Percentiles rank a stretch among this genome's conserved stretches.
Evolutionary conservation across 1,284 basidiomycete genomes (phyloP).

Genomic region (Apiotrichum mycotoxinovorans): DNA sequence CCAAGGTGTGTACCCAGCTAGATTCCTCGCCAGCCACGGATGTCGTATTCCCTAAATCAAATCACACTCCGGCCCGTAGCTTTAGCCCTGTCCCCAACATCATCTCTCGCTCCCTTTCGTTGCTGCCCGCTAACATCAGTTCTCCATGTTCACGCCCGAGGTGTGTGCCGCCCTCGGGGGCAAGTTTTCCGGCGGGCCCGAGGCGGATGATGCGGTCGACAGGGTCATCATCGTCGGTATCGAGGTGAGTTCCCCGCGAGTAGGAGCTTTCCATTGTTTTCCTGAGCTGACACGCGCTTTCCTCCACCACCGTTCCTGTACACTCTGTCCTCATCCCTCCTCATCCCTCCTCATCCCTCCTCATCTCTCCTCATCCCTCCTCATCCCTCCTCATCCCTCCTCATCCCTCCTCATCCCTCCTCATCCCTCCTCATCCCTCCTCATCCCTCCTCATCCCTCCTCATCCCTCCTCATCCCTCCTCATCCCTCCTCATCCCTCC

Average conservation of each 20-base stretch:
- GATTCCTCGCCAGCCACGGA: too few species aligned
- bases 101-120: too few species aligned
- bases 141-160: slow-evolving; percentile 76
- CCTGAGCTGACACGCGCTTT: background rate
- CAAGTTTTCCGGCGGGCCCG: slow-evolving; percentile 6
- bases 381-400: slow-evolving; percentile 15
- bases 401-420: background rate
- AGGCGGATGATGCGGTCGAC: background rate
- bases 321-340: background rate
- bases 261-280: background rate
- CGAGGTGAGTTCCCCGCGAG: slow-evolving; percentile 51
- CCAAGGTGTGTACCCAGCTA: slow-evolving; percentile 42
- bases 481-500: background rate
- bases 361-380: background rate
- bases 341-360: slow-evolving; percentile 15
- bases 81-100: too few species aligned
- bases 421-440: slow-evolving; percentile 15
- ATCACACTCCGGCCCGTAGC: too few species aligned
- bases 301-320: background rate
- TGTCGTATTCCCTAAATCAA: too few species aligned
- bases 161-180: slow-evolving; percentile 56
- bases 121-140: slow-evolving; percentile 54
- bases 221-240: slow-evolving; percentile 75
- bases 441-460: background rate
- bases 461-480: slow-evolving; percentile 15